phyloP scores from a whole-genome alignment of 106 monocot genomes.

The Dioscorea alata region DNA sequence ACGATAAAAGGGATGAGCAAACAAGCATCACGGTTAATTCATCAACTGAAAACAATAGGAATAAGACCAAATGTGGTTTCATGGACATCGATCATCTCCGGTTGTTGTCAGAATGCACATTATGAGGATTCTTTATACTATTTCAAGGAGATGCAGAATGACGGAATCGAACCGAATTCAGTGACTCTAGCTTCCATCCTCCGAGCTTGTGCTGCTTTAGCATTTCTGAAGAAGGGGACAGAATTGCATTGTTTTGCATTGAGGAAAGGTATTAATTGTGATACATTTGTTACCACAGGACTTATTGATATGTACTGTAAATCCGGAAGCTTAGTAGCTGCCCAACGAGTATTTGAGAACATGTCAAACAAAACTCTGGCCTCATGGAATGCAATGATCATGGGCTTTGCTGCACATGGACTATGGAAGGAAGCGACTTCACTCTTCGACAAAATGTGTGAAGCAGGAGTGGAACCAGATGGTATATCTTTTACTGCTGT shows the following conservation, averaged over 20 bases:
- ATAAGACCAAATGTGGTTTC: constrained; percentile 52
- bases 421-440: constrained; percentile 18
- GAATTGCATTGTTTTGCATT: constrained; percentile 48
- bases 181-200: constrained; percentile 35
- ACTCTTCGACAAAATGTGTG: constrained; percentile 54
- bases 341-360: constrained; percentile 15
- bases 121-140: constrained; percentile 31
- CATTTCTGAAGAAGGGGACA: constrained; percentile 33
- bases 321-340: constrained; percentile 30
- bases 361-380: constrained; percentile 27
- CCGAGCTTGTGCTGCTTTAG: constrained; percentile 41
- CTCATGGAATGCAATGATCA: constrained; percentile 45
- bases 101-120: constrained; percentile 43
- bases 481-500: constrained; percentile 59
- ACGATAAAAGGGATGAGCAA: constrained; percentile 34
- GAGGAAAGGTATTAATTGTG: constrained; percentile 24
- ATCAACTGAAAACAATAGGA: constrained; percentile 24
- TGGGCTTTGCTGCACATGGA: constrained; percentile 39
- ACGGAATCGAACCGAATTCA: constrained; percentile 33
- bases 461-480: constrained; percentile 31
- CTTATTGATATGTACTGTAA: constrained; percentile 62
- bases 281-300: constrained; percentile 39
- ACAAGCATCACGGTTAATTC: constrained; percentile 39
- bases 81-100: constrained; percentile 65
- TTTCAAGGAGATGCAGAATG: constrained; percentile 40